phyloP scores from a whole-genome alignment of 2,329 filamentous ascomycete species.

The Gaeumannomyces sp. region DNA sequence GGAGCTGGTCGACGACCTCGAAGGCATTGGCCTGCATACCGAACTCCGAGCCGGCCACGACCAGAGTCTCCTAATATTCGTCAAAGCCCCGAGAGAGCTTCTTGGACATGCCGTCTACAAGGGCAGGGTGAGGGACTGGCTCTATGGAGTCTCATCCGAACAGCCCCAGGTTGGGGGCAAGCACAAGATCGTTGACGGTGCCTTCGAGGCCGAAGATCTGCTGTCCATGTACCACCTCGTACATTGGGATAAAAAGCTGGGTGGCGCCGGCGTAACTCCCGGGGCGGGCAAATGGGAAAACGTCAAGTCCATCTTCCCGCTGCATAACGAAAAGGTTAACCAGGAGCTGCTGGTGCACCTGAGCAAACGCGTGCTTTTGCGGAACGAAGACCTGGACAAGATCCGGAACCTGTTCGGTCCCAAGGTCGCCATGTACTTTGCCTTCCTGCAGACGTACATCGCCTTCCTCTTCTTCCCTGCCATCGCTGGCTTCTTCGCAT shows the following conservation, averaged over 20 bases:
- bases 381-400: constrained; percentile 41
- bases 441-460: constrained; percentile 88
- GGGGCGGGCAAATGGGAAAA: constrained; percentile 64
- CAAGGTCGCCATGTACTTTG: constrained; percentile 90
- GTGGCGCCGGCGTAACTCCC: constrained; percentile 63
- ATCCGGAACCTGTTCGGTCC: constrained; percentile 67
- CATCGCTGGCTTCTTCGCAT: constrained; percentile 67
- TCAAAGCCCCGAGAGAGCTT: constrained; percentile 55
- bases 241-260: constrained; percentile 48
- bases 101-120: constrained; percentile 62
- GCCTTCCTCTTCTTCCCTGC: constrained; percentile 78
- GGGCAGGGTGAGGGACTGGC: constrained; percentile 67
- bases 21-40: constrained; percentile 58
- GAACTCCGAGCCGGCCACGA: constrained; percentile 67
- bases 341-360: constrained; percentile 38
- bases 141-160: constrained; percentile 60
- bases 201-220: constrained; percentile 59
- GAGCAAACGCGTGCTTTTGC: constrained; percentile 58
- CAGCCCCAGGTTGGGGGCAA: constrained; percentile 49
- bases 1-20: constrained; percentile 51
- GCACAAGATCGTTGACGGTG: constrained; percentile 44
- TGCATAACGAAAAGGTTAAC: constrained; percentile 55
- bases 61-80: constrained; percentile 61
- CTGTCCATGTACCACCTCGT: constrained; percentile 66
- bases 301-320: constrained; percentile 61